Evolutionary conservation across 768 basidiomycete species (phyloP).

Genomic region (Boletus rufocinnamomeus): DNA sequence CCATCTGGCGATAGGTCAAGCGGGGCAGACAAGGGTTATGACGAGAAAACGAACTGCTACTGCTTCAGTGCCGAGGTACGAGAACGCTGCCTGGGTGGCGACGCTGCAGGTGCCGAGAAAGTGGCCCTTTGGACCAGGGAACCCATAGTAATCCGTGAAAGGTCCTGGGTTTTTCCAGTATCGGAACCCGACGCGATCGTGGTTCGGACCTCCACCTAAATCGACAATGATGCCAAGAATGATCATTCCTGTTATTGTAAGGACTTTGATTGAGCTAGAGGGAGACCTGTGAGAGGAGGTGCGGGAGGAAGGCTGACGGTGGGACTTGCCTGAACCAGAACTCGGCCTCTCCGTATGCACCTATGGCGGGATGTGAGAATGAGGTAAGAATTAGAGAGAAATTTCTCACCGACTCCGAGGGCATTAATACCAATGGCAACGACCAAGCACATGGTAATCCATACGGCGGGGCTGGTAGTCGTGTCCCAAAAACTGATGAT

Average conservation of each 20-base stretch:
- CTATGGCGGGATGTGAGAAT: conserved; percentile 12
- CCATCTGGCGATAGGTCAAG: conserved; percentile 30
- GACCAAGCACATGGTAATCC: conserved; percentile 53
- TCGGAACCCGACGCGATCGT: conserved; percentile 51
- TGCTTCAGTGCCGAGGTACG: conserved; percentile 59
- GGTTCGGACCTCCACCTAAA: conserved; percentile 56
- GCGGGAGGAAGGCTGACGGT: background rate
- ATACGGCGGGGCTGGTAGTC: conserved; percentile 45
- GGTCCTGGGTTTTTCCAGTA: conserved; percentile 59
- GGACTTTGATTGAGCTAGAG: conserved; percentile 51
- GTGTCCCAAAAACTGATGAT: conserved; percentile 51
- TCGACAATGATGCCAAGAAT: conserved; percentile 50
- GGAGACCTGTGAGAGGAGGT: background rate
- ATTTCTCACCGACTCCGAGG: conserved; percentile 40
- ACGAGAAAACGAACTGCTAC: conserved; percentile 38
- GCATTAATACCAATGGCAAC: conserved; percentile 51
- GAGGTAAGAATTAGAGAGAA: no score
- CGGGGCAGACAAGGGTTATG: background rate
- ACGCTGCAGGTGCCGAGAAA: conserved; percentile 56
- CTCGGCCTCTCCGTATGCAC: conserved; percentile 49
- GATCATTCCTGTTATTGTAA: conserved; percentile 47
- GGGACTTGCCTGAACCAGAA: conserved; percentile 46
- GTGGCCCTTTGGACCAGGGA: conserved; percentile 47
- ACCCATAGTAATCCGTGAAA: conserved; percentile 45
- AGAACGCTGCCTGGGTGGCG: conserved; percentile 60